Conservation (phyloP, 805 yeast genomes). For the Cyberlindnera xishuangbannaensis region DNA sequence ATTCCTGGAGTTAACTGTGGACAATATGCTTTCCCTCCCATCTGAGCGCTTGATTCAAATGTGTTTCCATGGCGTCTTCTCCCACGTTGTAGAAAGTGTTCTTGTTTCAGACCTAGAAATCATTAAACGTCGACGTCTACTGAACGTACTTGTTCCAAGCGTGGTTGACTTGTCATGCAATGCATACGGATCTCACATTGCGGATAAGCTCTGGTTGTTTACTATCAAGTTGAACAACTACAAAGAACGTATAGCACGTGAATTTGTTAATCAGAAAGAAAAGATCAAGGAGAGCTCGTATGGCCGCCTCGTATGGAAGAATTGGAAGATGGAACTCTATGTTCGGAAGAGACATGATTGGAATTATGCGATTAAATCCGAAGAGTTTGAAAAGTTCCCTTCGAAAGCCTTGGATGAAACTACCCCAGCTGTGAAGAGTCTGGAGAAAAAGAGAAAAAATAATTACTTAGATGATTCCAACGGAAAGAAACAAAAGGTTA, state of each 20-base stretch:
- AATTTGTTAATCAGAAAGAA: constrained; percentile 51
- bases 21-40: constrained; percentile 54
- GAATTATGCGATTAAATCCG: constrained; percentile 36
- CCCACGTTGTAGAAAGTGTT: constrained; percentile 76
- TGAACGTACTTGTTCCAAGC: constrained; percentile 57
- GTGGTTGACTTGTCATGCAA: constrained; percentile 65
- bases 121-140: constrained; percentile 57
- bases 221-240: constrained; percentile 72
- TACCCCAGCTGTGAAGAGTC: constrained; percentile 40
- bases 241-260: constrained; percentile 79
- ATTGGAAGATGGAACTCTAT: constrained; percentile 85
- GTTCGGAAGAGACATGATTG: constrained; percentile 73
- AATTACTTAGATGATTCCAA: background rate
- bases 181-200: constrained; percentile 86
- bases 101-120: constrained; percentile 44
- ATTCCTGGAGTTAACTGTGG: constrained; percentile 53
- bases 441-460: background rate
- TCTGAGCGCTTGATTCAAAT: constrained; percentile 59
- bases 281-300: constrained; percentile 78
- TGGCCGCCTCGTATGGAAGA: constrained; percentile 91
- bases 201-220: constrained; percentile 79
- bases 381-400: background rate
- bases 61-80: constrained; percentile 86
- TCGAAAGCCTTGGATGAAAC: background rate
- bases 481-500: background rate